A percentile compares a stretch with the other conserved stretches of the same genome.
Evolutionary conservation across 2,329 filamentous ascomycete species (phyloP).

Genomic region (Alternaria gansuensis): DNA sequence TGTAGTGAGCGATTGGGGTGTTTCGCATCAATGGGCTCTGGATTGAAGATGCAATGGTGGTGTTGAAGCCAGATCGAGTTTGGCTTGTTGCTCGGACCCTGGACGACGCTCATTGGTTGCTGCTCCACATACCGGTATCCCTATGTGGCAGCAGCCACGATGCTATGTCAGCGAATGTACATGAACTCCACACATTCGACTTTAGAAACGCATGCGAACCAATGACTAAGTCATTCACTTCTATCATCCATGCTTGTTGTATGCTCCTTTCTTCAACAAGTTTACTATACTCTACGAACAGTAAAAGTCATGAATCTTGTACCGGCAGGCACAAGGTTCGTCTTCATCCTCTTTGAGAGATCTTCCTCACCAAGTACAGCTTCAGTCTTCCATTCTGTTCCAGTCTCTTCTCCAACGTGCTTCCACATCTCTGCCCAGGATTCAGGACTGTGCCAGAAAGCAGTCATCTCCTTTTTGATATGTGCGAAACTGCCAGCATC

Average conservation of each 20-base stretch:
- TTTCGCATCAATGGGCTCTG: conserved; percentile 17
- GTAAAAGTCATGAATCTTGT: conserved; percentile 40
- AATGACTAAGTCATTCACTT: neutral
- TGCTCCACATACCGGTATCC: neutral
- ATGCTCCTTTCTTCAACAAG: neutral
- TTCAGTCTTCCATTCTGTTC: conserved; percentile 49
- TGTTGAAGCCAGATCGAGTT: conserved; percentile 48
- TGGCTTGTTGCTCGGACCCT: conserved; percentile 43
- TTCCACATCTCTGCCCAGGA: conserved; percentile 53
- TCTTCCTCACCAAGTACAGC: conserved; percentile 40
- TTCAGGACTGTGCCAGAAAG: conserved; percentile 52
- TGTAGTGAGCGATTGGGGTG: conserved; percentile 10
- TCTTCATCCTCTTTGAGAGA: conserved; percentile 30
- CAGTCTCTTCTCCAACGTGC: conserved; percentile 51
- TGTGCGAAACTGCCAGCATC: conserved; percentile 40
- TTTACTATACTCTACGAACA: conserved; percentile 34
- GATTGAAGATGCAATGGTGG: conserved; percentile 22
- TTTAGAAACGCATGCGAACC: neutral
- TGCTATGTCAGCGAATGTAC: neutral
- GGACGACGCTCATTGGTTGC: conserved; percentile 33
- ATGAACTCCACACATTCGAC: neutral
- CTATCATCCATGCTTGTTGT: neutral
- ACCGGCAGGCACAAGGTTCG: conserved; percentile 34
- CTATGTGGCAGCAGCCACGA: neutral
- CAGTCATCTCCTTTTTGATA: conserved; percentile 27